Evolutionary conservation across 129 eudicot genomes (phyloP).

Genomic region (Chrysanthemum seticuspe): DNA sequence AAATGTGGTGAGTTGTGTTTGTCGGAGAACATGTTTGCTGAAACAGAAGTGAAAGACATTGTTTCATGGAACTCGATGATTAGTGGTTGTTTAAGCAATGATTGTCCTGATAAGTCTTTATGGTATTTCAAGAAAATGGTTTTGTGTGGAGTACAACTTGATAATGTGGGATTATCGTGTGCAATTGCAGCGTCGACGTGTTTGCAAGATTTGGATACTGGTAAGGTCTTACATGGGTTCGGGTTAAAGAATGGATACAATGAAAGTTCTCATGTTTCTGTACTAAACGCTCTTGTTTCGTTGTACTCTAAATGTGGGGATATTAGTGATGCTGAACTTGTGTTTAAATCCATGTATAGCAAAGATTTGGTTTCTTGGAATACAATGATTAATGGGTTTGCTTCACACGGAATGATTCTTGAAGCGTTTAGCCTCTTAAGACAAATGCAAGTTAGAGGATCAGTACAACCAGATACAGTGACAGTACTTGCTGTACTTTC

Average conservation of each 20-base stretch:
- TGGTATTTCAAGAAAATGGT: slow-evolving; percentile 49
- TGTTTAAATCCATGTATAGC: slow-evolving; percentile 34
- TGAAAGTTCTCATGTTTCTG: slow-evolving; percentile 39
- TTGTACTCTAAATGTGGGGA: slow-evolving; percentile 60
- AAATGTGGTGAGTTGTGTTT: slow-evolving; percentile 48
- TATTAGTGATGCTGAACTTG: slow-evolving; percentile 25
- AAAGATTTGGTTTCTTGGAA: slow-evolving; percentile 76
- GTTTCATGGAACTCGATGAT: slow-evolving; percentile 66
- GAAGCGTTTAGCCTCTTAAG: slow-evolving; percentile 45
- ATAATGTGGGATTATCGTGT: slow-evolving; percentile 54
- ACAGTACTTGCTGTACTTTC: slow-evolving; percentile 54
- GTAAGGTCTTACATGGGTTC: slow-evolving; percentile 45
- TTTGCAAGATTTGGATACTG: slow-evolving; percentile 43
- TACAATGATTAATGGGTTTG: slow-evolving; percentile 61
- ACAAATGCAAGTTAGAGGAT: slow-evolving; percentile 42
- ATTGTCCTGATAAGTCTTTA: slow-evolving; percentile 40
- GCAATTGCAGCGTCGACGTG: slow-evolving; percentile 49
- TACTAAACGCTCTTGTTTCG: slow-evolving; percentile 59
- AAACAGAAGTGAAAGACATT: slow-evolving; percentile 35
- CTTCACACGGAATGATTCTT: slow-evolving; percentile 38
- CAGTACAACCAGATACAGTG: slow-evolving; percentile 46
- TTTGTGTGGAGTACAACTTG: slow-evolving; percentile 35
- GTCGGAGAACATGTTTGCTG: slow-evolving; percentile 46
- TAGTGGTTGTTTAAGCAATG: slow-evolving; percentile 50
- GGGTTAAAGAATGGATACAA: slow-evolving; percentile 47